phyloP scores from a whole-genome alignment of 2,329 filamentous ascomycete genomes.

The Aspergillus terreus region DNA sequence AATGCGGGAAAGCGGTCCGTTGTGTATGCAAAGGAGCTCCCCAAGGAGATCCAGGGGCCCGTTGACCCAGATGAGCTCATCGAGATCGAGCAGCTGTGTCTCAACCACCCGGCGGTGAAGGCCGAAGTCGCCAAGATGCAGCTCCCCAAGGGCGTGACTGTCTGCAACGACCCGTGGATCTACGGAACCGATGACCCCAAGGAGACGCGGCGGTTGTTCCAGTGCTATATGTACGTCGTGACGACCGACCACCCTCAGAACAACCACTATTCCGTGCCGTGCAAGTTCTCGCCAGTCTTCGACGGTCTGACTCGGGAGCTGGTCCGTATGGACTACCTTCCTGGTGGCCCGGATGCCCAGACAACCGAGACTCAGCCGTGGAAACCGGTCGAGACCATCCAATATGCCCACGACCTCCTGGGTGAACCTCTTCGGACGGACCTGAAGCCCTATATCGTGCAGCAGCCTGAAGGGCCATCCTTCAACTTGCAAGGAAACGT shows the following conservation, averaged over 20 bases:
- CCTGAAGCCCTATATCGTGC: slow-evolving; percentile 61
- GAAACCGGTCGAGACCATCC: slow-evolving; percentile 50
- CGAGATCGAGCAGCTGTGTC: slow-evolving; percentile 54
- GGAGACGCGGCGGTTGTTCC: slow-evolving; percentile 36
- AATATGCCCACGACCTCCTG: slow-evolving; percentile 62
- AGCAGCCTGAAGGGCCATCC: slow-evolving; percentile 63
- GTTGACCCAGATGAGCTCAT: slow-evolving; percentile 59
- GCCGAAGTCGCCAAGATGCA: slow-evolving; percentile 58
- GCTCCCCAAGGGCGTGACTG: slow-evolving; percentile 51
- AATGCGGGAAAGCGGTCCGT: slow-evolving; percentile 38
- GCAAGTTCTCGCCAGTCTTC: slow-evolving; percentile 44
- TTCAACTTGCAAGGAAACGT: slow-evolving; percentile 56
- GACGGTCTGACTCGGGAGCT: slow-evolving; percentile 61
- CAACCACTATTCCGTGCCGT: slow-evolving; percentile 35
- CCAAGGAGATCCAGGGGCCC: slow-evolving; percentile 50
- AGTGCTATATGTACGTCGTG: slow-evolving; percentile 41
- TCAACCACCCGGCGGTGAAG: slow-evolving; percentile 54
- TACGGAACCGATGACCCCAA: slow-evolving; percentile 52
- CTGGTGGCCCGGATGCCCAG: slow-evolving; percentile 61
- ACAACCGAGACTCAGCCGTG: slow-evolving; percentile 56
- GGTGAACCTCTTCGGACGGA: slow-evolving; percentile 62
- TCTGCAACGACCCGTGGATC: slow-evolving; percentile 66
- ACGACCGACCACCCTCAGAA: slow-evolving; percentile 33
- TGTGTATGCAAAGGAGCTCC: slow-evolving; percentile 39
- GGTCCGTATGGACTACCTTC: slow-evolving; percentile 65